Conservation (phyloP, 495 filamentous ascomycete genomes). For the Parachaetomium inaequale region DNA sequence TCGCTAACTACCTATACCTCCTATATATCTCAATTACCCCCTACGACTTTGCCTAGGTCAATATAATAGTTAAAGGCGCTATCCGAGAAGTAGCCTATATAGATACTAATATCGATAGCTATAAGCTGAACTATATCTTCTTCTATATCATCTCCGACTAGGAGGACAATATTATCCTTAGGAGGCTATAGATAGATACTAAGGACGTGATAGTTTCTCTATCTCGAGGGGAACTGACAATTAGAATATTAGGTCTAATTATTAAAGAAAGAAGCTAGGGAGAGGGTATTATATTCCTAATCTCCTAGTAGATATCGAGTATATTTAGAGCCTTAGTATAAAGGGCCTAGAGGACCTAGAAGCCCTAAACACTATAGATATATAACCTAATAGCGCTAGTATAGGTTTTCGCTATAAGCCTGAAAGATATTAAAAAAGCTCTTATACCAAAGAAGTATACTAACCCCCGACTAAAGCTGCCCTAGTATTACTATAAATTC, state of each 20-base stretch:
- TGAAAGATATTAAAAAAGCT: not conserved
- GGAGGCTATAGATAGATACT: not conserved
- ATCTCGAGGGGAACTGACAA: not conserved
- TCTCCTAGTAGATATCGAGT: not conserved
- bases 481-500: not conserved
- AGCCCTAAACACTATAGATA: too few relatives aligned
- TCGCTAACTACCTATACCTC: not conserved
- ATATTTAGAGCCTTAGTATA: not conserved
- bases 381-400: not conserved
- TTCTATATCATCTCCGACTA: not conserved
- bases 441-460: not conserved
- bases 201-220: not conserved
- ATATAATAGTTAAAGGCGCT: not conserved
- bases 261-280: not conserved
- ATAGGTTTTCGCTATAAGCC: not conserved
- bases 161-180: not conserved
- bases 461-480: not conserved
- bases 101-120: not conserved
- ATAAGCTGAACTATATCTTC: not conserved
- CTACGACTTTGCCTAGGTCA: not conserved
- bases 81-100: not conserved
- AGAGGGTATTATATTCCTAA: too few relatives aligned
- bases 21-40: not conserved
- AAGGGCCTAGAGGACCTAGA: not conserved
- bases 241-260: not conserved